These are phyloP conservation scores for Cadophora sp. DNA, from an alignment of 2,329 filamentous ascomycete genomes.

Conservation along the genomic window DNA sequence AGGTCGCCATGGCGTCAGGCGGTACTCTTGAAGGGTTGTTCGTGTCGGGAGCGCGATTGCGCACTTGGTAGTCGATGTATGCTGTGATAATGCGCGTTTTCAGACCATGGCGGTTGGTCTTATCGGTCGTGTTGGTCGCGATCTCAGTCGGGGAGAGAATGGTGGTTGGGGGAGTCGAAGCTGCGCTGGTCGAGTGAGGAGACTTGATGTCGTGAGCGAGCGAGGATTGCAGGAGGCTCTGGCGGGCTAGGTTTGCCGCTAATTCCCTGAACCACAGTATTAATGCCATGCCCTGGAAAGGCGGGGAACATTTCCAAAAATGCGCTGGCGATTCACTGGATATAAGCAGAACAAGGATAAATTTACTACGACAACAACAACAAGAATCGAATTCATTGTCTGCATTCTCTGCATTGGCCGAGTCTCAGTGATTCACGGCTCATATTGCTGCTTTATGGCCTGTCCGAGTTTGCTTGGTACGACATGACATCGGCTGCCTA, in stretches of 20 bases:
- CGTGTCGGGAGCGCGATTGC: slow-evolving; percentile 16
- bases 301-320: neutral
- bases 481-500: neutral
- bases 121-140: slow-evolving; percentile 17
- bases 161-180: slow-evolving; percentile 16
- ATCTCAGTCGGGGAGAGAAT: slow-evolving; percentile 5
- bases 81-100: slow-evolving; percentile 12
- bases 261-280: slow-evolving; percentile 3
- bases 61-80: slow-evolving; percentile 15
- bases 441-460: neutral
- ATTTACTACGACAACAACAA: neutral
- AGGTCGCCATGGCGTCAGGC: slow-evolving; percentile 23
- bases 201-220: slow-evolving; percentile 19
- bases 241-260: slow-evolving; percentile 3
- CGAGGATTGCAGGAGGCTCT: slow-evolving; percentile 9
- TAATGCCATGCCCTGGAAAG: neutral
- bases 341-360: neutral
- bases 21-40: slow-evolving; percentile 4
- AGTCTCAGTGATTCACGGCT: neutral
- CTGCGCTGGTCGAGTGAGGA: slow-evolving; percentile 15
- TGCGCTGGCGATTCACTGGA: slow-evolving; percentile 1
- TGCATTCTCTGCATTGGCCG: neutral
- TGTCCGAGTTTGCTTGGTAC: neutral
- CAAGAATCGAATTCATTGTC: neutral
- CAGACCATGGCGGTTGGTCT: slow-evolving; percentile 20